Percentiles rank a stretch among this genome's conserved stretches.
Conservation (phyloP, 2,329 filamentous ascomycete genomes). For the Ceratocystis destructans region DNA sequence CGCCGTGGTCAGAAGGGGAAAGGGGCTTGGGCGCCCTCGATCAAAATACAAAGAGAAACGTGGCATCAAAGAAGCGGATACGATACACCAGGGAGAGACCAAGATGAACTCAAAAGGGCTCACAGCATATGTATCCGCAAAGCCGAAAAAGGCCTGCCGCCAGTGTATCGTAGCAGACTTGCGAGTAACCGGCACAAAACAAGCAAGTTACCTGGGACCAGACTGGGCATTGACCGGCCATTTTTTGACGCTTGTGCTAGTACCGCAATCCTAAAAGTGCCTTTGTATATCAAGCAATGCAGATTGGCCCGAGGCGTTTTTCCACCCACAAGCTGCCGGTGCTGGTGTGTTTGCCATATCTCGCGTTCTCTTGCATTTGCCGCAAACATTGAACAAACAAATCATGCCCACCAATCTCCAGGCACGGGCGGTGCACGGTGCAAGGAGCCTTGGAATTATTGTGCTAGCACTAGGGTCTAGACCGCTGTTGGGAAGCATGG, state of each 20-base stretch:
- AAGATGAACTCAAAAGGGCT: not conserved
- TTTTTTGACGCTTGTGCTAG: not conserved
- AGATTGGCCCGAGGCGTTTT: not conserved
- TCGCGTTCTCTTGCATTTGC: not conserved
- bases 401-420: not conserved
- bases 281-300: not conserved
- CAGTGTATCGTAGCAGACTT: conserved; percentile 5
- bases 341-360: not conserved
- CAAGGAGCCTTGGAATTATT: not conserved
- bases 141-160: not conserved
- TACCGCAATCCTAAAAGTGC: not conserved
- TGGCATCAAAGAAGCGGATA: not conserved
- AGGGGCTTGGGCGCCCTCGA: not conserved
- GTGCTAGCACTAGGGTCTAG: not conserved
- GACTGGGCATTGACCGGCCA: not conserved
- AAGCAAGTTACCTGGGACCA: not conserved
- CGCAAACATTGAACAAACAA: not conserved
- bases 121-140: not conserved
- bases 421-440: not conserved
- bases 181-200: not conserved
- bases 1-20: not conserved
- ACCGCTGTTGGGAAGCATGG: not conserved
- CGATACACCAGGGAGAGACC: not conserved
- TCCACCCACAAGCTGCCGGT: not conserved
- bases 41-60: not conserved